Conservation (phyloP, 306 rosid species). For the Phaseolus lunatus region DNA sequence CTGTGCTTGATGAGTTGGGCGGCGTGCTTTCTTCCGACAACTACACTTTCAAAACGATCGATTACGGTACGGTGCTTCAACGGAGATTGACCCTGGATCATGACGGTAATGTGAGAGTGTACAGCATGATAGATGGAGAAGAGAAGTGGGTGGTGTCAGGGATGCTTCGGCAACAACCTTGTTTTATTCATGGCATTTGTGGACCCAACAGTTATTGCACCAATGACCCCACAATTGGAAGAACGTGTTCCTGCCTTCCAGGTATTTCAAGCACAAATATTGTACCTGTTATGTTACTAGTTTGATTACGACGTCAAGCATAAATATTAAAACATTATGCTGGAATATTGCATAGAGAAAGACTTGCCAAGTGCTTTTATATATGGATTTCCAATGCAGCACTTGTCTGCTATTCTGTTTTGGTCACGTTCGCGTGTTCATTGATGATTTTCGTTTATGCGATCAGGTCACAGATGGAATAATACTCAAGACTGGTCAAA, state of each 20-base stretch:
- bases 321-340: no score
- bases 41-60: background rate
- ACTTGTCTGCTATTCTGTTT: no score
- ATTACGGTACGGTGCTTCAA: background rate
- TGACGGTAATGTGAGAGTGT: constrained; percentile 20
- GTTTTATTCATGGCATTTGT: constrained; percentile 33
- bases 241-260: constrained; percentile 36
- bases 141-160: background rate
- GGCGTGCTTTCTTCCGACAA: background rate
- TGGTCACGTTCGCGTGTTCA: no score
- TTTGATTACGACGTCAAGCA: no score
- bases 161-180: background rate
- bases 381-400: no score
- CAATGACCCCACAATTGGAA: background rate
- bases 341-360: no score
- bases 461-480: background rate
- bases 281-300: no score
- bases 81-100: constrained; percentile 31
- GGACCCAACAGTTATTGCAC: constrained; percentile 39
- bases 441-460: no score
- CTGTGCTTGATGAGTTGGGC: background rate
- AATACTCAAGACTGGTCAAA: constrained; percentile 26
- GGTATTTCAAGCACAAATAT: background rate
- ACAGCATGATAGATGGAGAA: background rate
- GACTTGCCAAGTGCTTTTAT: no score